Evolutionary conservation across 495 filamentous ascomycete species (phyloP).

Genomic region (Penicillium pancosmium): DNA sequence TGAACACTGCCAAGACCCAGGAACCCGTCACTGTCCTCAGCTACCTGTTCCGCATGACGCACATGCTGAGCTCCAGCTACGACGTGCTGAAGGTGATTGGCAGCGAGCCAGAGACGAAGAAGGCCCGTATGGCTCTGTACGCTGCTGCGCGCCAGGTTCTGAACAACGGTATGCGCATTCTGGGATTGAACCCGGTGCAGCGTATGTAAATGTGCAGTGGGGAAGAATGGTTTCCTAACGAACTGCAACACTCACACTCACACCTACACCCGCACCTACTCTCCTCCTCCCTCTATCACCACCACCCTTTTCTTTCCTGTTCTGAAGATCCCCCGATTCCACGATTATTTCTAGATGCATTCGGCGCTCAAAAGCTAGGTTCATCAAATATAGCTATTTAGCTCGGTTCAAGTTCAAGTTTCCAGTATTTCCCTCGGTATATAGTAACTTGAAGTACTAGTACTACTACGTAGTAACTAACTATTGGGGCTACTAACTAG

Average conservation of each 20-base stretch:
- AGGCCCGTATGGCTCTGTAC: slow-evolving; percentile 81
- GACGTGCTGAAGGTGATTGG: slow-evolving; percentile 80
- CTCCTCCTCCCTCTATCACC: not conserved
- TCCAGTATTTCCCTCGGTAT: too few relatives aligned
- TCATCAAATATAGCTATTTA: not conserved
- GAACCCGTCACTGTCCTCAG: slow-evolving; percentile 72
- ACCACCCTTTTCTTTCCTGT: not conserved
- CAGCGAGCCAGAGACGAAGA: slow-evolving; percentile 69
- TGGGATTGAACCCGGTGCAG: slow-evolving; percentile 78
- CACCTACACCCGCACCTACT: not conserved
- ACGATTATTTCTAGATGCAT: slow-evolving; percentile 4
- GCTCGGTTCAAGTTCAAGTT: too few relatives aligned
- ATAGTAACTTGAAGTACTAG: too few relatives aligned
- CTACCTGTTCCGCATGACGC: slow-evolving; percentile 89
- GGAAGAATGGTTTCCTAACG: too few relatives aligned
- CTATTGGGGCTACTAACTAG: too few relatives aligned
- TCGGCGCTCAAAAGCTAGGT: slow-evolving; percentile 3
- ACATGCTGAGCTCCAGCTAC: slow-evolving; percentile 80
- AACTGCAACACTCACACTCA: too few relatives aligned
- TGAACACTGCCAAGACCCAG: slow-evolving; percentile 62
- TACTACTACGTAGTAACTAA: too few relatives aligned
- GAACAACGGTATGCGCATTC: slow-evolving; percentile 79
- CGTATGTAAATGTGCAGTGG: slow-evolving; percentile 40
- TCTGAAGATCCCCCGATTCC: not conserved
- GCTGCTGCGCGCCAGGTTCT: slow-evolving; percentile 76